Base-by-base conservation (phyloP, 495 filamentous ascomycete genomes). In the Podospora fimiseda region DNA sequence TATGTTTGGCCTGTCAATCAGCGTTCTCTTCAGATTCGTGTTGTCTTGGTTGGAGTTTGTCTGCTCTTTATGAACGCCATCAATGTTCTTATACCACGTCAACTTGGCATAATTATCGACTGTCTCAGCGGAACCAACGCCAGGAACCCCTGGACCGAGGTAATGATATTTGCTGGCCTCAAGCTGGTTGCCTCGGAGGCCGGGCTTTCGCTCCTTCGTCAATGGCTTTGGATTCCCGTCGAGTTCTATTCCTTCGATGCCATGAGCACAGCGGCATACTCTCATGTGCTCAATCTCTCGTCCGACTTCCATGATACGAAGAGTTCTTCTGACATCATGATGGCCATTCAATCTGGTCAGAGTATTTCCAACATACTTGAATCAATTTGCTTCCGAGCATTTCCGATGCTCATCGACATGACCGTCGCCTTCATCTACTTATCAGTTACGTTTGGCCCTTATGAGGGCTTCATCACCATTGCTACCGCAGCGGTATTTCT, bases 291-390 rank as follows among this genome's bases (percentile, higher is more conserved):
- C 80, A 78, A 75, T 47, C 75, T 93, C 20, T 89, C 85, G 0
- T 84, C 83, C 53, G 87, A 92, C 59, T 91, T 90, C 53, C 87
- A 93, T 61, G 84, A 83, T 53, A 77, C 77, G 47, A 90, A 89
- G 69, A 80, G 79, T 50, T 84, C 81, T 3, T 87, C 82, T 6
- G 85, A 90, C 58, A 73, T 91, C 30, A 80, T 80, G 55, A 75
- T 81, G 57, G 80, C 86, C 2, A 79, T 91, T 23, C 72, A 74
- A 23, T 82, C 85, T 56, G 88, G 85, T 6, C 66, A 74, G 22
- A 79, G 80, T 36, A 71, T 91, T 13, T 79, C 77, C 37, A 74
- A 77, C 53, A 71, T 90, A 45, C 69, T 87, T 20, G 82, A 89
- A 43, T 79, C 79, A 9, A 66, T 89, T 41, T 75, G 82, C 43